These are phyloP conservation scores for Eucalyptus pauciflora DNA, from an alignment of 345 rosid species.

Conservation along the genomic window DNA sequence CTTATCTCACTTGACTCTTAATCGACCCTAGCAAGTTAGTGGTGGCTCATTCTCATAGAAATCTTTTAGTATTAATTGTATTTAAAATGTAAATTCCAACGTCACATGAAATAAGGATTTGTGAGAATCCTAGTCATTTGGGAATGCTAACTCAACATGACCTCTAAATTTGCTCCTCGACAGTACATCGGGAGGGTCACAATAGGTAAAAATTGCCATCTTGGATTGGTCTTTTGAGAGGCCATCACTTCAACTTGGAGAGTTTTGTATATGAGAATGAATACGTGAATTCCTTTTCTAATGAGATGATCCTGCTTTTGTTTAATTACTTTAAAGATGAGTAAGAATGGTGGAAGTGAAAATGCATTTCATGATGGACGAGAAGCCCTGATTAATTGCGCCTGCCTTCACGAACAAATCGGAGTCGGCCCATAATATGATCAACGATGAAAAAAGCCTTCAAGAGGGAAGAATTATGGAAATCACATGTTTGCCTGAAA, in stretches of 20 bases:
- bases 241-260: not conserved
- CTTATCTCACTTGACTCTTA: too few species aligned
- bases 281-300: not conserved
- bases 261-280: not conserved
- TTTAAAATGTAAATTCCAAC: too few species aligned
- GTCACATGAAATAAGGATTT: fast-evolving
- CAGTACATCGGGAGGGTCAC: too few species aligned
- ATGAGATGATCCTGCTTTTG: not conserved
- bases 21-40: too few species aligned
- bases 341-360: not conserved
- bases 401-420: not conserved
- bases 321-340: not conserved
- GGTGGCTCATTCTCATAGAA: too few species aligned
- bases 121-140: too few species aligned
- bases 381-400: not conserved
- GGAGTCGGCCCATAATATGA: too few species aligned
- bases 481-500: not conserved
- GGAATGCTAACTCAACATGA: fast-evolving
- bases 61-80: too few species aligned
- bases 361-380: too few species aligned
- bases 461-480: not conserved
- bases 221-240: not conserved
- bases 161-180: too few species aligned
- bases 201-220: too few species aligned
- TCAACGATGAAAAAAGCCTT: too few species aligned